Evolutionary conservation across 2,329 filamentous ascomycete genomes (phyloP).

Genomic region (Ceratocystis huliohia): DNA sequence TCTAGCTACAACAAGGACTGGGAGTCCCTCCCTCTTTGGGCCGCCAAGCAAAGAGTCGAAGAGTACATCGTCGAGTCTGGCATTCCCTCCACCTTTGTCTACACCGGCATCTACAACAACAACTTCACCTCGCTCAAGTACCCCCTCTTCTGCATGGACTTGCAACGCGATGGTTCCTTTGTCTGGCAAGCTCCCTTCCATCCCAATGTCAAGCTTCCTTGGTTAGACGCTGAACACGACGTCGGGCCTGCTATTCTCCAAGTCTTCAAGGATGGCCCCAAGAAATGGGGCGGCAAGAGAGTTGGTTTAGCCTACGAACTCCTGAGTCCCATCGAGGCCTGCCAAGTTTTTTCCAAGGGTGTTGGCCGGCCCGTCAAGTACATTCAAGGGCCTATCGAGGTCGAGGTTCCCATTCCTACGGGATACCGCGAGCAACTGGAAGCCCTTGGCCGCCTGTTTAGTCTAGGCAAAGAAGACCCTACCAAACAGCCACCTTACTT

Average conservation of each 20-base stretch:
- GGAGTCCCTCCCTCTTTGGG: constrained; percentile 82
- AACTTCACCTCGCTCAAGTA: constrained; percentile 92
- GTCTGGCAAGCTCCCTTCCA: constrained; percentile 91
- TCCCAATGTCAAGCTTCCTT: constrained; percentile 75
- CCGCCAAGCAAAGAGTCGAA: constrained; percentile 83
- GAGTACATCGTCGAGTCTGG: constrained; percentile 75
- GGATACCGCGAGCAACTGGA: constrained; percentile 84
- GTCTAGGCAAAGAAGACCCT: constrained; percentile 37
- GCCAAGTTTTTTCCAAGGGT: constrained; percentile 64
- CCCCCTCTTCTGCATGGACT: constrained; percentile 89
- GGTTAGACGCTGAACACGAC: constrained; percentile 93
- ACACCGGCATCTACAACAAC: constrained; percentile 97
- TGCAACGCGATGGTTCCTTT: constrained; percentile 74
- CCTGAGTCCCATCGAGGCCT: constrained; percentile 71
- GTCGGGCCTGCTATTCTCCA: constrained; percentile 84
- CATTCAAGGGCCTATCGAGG: constrained; percentile 62
- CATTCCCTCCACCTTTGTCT: constrained; percentile 81
- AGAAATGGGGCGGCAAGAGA: constrained; percentile 65
- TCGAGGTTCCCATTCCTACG: constrained; percentile 72
- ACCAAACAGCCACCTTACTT: constrained; percentile 51
- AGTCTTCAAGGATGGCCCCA: constrained; percentile 83
- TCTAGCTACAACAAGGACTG: constrained; percentile 62
- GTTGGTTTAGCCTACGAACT: constrained; percentile 87
- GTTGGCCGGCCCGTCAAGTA: constrained; percentile 69
- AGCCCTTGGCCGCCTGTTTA: constrained; percentile 49